Conservation (phyloP, 805 yeast genomes). For the Torulaspora quercuum region DNA sequence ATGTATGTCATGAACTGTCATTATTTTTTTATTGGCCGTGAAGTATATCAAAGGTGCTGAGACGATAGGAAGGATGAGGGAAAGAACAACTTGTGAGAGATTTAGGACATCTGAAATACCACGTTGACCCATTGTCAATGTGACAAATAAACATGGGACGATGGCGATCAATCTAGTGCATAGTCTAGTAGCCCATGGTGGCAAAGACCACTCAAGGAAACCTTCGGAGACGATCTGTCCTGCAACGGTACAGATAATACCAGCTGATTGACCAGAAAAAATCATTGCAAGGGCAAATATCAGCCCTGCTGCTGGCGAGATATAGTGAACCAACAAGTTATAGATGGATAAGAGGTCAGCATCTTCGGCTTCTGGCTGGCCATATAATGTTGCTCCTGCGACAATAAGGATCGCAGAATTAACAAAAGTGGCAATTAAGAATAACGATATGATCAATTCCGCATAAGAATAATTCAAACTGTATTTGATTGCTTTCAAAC, state of each 20-base stretch:
- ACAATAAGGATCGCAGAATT: constrained; percentile 86
- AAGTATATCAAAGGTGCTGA: constrained; percentile 84
- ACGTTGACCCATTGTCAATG: constrained; percentile 69
- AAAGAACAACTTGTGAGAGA: constrained; percentile 76
- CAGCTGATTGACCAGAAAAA: constrained; percentile 93
- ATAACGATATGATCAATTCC: constrained; percentile 75
- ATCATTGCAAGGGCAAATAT: constrained; percentile 85
- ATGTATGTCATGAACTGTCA: constrained; percentile 51
- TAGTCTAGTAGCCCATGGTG: constrained; percentile 78
- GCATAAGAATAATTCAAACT: constrained; percentile 77
- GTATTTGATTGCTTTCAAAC: constrained; percentile 73
- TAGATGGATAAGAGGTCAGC: constrained; percentile 85
- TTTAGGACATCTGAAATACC: constrained; percentile 76
- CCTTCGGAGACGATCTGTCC: constrained; percentile 95
- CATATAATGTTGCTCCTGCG: constrained; percentile 80
- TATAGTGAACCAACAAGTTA: constrained; percentile 59
- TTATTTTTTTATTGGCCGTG: constrained; percentile 63
- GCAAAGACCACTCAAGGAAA: constrained; percentile 70
- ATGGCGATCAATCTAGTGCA: constrained; percentile 82
- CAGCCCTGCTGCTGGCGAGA: constrained; percentile 82
- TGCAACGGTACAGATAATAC: constrained; percentile 88
- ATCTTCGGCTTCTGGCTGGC: constrained; percentile 59
- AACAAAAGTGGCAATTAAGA: constrained; percentile 88
- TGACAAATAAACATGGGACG: constrained; percentile 76
- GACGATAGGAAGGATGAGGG: constrained; percentile 78